phyloP scores from a whole-genome alignment of 2,329 filamentous ascomycete species.

The Colletotrichum sp. region DNA sequence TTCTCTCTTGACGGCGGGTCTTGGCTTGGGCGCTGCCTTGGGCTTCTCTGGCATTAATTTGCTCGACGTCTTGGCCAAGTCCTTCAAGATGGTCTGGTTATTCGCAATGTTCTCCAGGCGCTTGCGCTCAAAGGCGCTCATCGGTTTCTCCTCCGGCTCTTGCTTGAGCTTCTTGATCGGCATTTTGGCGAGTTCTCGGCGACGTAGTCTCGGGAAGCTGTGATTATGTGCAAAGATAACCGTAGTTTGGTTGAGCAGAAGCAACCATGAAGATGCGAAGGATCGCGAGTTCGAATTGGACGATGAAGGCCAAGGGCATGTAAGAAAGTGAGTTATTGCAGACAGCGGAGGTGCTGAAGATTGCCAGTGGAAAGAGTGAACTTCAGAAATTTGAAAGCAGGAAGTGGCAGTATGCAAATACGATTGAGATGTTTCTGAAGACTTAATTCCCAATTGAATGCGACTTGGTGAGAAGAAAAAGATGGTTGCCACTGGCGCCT shows the following conservation, averaged over 20 bases:
- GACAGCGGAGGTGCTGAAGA: neutral
- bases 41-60: conserved; percentile 69
- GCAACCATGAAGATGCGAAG: too few relatives aligned
- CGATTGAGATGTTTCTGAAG: neutral
- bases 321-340: neutral
- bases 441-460: neutral
- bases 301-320: neutral
- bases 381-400: neutral
- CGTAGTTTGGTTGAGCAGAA: too few relatives aligned
- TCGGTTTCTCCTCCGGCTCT: conserved; percentile 47
- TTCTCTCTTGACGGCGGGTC: conserved; percentile 50
- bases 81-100: conserved; percentile 81
- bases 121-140: conserved; percentile 88
- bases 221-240: too few relatives aligned
- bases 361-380: neutral
- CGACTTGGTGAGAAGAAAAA: neutral
- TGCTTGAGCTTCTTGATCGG: conserved; percentile 44
- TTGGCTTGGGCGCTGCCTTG: conserved; percentile 43
- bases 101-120: conserved; percentile 86
- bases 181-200: too few relatives aligned
- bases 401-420: neutral
- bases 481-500: neutral
- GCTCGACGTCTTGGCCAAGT: conserved; percentile 75
- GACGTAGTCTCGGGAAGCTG: too few relatives aligned
- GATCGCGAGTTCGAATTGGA: neutral